Base-by-base conservation (phyloP, 495 filamentous ascomycete genomes). In the Apiosordaria backusii region DNA sequence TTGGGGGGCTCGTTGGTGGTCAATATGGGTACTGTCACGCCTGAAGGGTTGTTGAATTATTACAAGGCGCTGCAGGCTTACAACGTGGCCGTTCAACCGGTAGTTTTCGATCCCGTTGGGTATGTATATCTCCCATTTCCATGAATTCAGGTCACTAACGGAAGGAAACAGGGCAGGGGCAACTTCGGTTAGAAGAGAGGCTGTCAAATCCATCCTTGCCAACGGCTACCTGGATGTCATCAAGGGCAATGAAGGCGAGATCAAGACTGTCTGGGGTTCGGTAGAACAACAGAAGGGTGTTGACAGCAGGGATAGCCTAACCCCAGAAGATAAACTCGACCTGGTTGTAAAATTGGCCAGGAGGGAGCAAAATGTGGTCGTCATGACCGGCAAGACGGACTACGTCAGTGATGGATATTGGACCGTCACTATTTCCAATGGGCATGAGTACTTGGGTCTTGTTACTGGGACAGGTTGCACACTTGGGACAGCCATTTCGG, bases 201-300 rank as follows among this genome's bases (percentile, higher is more conserved):
- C 91, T 0, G 85, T 95, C 40, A 87, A 85, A 50, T 82, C 82
- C 13, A 84, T 99, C n/a, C 79, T 97, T 75, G 81, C 84, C 1
- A 84, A 78, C 6, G 92, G 92, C 29, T 90, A 91, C 72, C 90
- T 95, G 67, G 87, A 90, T 75, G 81, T 97, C 22, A 92, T 99
- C 76, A 99, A 97, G 77, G 95, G 95, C 23, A 99, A 99, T 74
- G 93, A 96, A 75, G 87, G 88, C 60, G 95, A 99, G 76, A 94
- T 99, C 64, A 78, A 82, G 27, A 87, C 89, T n/a, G 86, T 93
- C 0, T 84, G 83, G 62, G 92, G 93, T 73, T 85, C 64, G 7
- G 62, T 68, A 5, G 78, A 80, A n/a, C 85, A 88, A 65, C 93
- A 97, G 75, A 87, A 89, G 15, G 95, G 95, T 26, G 95, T 97